Evolutionary conservation across 176 grass and related monocot species (phyloP).

Genomic region (Aegilops bicornis): DNA sequence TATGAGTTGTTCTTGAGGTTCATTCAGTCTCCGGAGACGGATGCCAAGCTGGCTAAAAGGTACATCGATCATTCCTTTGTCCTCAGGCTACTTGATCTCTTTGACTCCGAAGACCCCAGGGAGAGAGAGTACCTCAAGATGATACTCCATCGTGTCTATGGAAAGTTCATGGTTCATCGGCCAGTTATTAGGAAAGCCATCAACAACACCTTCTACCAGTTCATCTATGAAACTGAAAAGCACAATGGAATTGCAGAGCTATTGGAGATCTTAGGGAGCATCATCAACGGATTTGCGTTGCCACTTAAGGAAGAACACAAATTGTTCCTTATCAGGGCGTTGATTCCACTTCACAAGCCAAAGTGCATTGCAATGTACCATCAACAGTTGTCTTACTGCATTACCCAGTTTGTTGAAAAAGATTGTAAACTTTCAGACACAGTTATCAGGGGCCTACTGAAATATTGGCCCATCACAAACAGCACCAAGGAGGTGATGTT

Average conservation of each 20-base stretch:
- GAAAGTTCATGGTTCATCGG: constrained; percentile 93
- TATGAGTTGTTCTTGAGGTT: constrained; percentile 88
- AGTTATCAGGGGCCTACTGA: constrained; percentile 82
- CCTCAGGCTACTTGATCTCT: constrained; percentile 73
- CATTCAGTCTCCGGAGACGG: constrained; percentile 72
- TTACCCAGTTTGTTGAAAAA: constrained; percentile 87
- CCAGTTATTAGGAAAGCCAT: constrained; percentile 83
- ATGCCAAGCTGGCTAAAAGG: constrained; percentile 81
- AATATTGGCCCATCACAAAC: constrained; percentile 91
- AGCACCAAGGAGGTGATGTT: constrained; percentile 89
- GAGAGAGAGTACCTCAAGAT: constrained; percentile 87
- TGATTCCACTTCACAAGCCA: constrained; percentile 86
- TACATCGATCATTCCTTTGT: constrained; percentile 82
- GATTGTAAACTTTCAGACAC: constrained; percentile 78
- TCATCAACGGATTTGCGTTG: constrained; percentile 86
- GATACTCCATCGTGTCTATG: constrained; percentile 87
- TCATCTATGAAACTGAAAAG: constrained; percentile 86
- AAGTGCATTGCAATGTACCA: constrained; percentile 68
- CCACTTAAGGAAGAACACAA: constrained; percentile 94
- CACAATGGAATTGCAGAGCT: constrained; percentile 87
- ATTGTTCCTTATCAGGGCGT: constrained; percentile 64
- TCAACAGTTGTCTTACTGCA: constrained; percentile 75
- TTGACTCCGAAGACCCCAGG: constrained; percentile 85
- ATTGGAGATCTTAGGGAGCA: constrained; percentile 80
- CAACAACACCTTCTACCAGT: constrained; percentile 88